Conservation (phyloP, 2,329 filamentous ascomycete species). For the Thermochaetoides dissita region DNA sequence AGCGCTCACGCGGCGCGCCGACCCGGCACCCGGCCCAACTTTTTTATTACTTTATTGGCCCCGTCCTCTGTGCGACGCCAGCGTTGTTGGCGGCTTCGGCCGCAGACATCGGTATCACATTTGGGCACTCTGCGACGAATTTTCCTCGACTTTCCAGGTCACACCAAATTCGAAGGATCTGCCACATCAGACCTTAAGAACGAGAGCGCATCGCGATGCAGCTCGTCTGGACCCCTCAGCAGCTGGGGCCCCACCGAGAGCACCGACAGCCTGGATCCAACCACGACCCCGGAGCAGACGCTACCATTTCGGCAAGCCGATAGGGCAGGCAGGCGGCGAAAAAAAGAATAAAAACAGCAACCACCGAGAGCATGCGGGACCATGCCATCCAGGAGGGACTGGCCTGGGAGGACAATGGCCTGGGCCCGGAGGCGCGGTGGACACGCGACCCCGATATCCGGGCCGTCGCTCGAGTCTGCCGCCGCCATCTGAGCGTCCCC, state of each 20-base stretch:
- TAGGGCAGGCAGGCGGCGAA: background rate
- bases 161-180: background rate
- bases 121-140: too few species aligned
- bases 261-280: too few species aligned
- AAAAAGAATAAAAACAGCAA: background rate
- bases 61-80: background rate
- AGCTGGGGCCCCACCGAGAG: too few species aligned
- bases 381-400: constrained; percentile 9
- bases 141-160: too few species aligned
- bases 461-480: constrained; percentile 14
- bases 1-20: too few species aligned
- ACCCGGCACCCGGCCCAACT: too few species aligned
- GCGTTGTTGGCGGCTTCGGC: constrained; percentile 1
- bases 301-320: background rate
- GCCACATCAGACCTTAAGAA: background rate
- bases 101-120: too few species aligned
- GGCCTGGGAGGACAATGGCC: constrained; percentile 13
- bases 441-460: constrained; percentile 16
- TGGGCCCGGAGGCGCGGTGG: constrained; percentile 16
- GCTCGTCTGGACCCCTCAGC: background rate
- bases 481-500: constrained; percentile 14
- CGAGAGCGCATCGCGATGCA: constrained; percentile 1
- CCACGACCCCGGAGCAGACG: too few species aligned
- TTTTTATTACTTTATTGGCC: too few species aligned
- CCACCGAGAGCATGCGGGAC: constrained; percentile 7